Evolutionary conservation across 768 basidiomycete species (phyloP).

Genomic region (Pleurotus pulmonarius): DNA sequence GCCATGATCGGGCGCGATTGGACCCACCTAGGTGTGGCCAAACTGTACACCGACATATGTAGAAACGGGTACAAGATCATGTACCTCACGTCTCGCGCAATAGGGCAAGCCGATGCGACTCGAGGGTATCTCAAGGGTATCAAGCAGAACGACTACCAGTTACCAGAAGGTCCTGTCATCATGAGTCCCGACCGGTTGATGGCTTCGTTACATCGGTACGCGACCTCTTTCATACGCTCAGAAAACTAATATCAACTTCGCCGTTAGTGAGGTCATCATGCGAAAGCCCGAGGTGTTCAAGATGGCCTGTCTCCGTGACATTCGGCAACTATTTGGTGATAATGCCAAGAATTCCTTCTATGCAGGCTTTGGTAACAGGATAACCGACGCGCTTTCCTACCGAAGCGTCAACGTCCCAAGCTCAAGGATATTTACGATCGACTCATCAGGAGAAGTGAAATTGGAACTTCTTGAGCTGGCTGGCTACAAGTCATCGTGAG

Average conservation of each 20-base stretch:
- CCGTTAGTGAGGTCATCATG: conserved; percentile 89
- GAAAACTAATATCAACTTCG: background rate
- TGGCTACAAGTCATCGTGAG: conserved; percentile 94
- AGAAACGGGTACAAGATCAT: conserved; percentile 97
- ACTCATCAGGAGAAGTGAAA: conserved; percentile 92
- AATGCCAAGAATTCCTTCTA: conserved; percentile 79
- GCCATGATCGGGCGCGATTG: conserved; percentile 98
- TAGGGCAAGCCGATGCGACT: conserved; percentile 97
- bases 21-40: conserved; percentile 97
- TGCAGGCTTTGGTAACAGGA: conserved; percentile 96
- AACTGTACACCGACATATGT: conserved; percentile 92
- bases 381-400: conserved; percentile 98
- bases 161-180: conserved; percentile 98
- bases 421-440: conserved; percentile 94
- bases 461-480: conserved; percentile 95
- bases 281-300: conserved; percentile 99
- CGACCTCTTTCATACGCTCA: background rate
- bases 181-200: conserved; percentile 98
- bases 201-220: conserved; percentile 89
- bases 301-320: conserved; percentile 97
- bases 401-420: conserved; percentile 93
- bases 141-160: conserved; percentile 91
- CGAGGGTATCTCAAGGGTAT: conserved; percentile 92
- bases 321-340: conserved; percentile 84
- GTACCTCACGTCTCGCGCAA: conserved; percentile 95